These are phyloP conservation scores for Penicillium samsonianum DNA, from an alignment of 495 filamentous ascomycete genomes.

Conservation along the genomic window DNA sequence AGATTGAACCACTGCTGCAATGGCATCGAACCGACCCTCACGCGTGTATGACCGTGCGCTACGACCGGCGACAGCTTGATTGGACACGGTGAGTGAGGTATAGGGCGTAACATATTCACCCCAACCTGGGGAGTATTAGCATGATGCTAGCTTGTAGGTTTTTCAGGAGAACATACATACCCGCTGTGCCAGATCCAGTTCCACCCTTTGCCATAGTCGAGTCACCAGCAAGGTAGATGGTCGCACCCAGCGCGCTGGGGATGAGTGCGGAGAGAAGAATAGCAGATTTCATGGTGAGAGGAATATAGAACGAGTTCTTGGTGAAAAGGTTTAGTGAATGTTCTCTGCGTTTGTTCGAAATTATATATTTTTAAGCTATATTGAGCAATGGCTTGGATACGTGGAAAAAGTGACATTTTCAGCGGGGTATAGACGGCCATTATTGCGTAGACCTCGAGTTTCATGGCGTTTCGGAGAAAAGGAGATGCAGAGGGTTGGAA, in stretches of 20 bases:
- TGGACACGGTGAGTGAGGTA: slow-evolving; percentile 48
- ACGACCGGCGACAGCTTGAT: slow-evolving; percentile 60
- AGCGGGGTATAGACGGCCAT: slow-evolving; percentile 1
- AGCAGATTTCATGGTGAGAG: slow-evolving; percentile 30
- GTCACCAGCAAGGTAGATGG: slow-evolving; percentile 57
- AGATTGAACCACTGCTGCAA: slow-evolving; percentile 47
- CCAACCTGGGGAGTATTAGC: slow-evolving; percentile 51
- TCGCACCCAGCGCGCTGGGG: slow-evolving; percentile 32
- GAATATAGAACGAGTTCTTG: slow-evolving; percentile 3
- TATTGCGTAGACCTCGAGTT: slow-evolving; percentile 5
- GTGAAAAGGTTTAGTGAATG: neutral
- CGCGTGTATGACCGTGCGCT: slow-evolving; percentile 61
- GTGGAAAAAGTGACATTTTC: slow-evolving; percentile 21
- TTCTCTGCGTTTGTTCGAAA: neutral
- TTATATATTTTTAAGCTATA: neutral
- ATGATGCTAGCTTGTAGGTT: neutral
- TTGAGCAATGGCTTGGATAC: slow-evolving; percentile 11
- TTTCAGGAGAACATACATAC: slow-evolving; percentile 11
- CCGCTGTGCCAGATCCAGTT: slow-evolving; percentile 35
- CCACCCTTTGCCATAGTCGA: slow-evolving; percentile 56
- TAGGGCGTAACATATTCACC: slow-evolving; percentile 56
- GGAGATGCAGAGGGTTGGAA: slow-evolving; percentile 12
- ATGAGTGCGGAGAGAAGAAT: slow-evolving; percentile 24
- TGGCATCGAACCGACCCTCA: slow-evolving; percentile 59
- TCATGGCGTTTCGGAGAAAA: slow-evolving; percentile 13